Percentiles rank a stretch among this genome's conserved stretches.
Conservation (phyloP, 192 early-diverging fungal genomes). For the Lobulomyces angularis region DNA sequence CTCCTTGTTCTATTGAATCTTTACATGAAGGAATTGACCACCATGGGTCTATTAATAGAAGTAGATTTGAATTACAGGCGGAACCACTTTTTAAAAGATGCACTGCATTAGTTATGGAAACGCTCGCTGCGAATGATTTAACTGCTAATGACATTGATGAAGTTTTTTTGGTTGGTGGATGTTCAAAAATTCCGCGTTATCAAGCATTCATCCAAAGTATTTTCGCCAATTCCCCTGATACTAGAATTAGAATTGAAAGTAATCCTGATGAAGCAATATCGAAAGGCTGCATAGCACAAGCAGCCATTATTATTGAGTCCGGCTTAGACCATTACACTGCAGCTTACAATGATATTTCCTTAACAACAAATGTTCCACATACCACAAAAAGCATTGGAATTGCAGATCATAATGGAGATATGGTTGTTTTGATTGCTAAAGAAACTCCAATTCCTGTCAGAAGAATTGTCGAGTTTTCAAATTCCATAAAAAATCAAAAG, state of each 20-base stretch:
- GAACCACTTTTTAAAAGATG: constrained; percentile 61
- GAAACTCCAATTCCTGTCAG: constrained; percentile 77
- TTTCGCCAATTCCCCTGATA: constrained; percentile 60
- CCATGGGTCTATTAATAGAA: constrained; percentile 67
- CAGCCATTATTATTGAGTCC: constrained; percentile 45
- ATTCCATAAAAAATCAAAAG: constrained; percentile 47
- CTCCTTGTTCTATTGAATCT: constrained; percentile 87
- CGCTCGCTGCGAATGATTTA: constrained; percentile 56
- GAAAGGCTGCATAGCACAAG: constrained; percentile 82
- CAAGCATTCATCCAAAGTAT: constrained; percentile 57
- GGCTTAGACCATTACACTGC: constrained; percentile 24
- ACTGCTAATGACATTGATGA: constrained; percentile 66
- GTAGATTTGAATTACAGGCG: constrained; percentile 81
- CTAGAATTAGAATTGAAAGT: constrained; percentile 59
- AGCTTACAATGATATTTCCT: constrained; percentile 42
- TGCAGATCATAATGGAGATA: constrained; percentile 52
- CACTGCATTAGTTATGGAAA: constrained; percentile 49
- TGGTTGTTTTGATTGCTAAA: constrained; percentile 67
- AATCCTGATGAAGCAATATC: constrained; percentile 92
- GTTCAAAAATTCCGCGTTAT: constrained; percentile 75
- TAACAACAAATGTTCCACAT: constrained; percentile 49
- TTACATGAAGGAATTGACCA: constrained; percentile 85
- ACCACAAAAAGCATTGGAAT: constrained; percentile 68
- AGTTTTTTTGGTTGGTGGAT: constrained; percentile 83
- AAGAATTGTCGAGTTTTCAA: constrained; percentile 59